Evolutionary conservation across 305 asterid genomes (phyloP).

Genomic region (Fraxinus floribunda): DNA sequence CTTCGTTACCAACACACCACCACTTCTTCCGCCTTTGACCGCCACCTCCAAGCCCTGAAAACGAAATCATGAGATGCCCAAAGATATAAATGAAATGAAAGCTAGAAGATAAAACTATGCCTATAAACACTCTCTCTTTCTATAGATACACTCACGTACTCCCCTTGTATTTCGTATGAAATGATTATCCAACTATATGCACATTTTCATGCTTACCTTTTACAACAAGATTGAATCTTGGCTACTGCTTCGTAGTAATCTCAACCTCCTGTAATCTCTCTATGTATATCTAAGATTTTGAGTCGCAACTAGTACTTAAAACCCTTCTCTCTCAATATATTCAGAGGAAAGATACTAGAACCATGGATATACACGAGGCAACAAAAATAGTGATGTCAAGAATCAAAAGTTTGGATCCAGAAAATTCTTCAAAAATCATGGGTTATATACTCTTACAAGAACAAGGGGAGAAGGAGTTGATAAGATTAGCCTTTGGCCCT

Average conservation of each 20-base stretch:
- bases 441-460: constrained; percentile 83
- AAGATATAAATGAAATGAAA: not conserved
- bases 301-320: not conserved
- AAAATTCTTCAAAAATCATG: constrained; percentile 84
- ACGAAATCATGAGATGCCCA: constrained; percentile 17
- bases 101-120: not conserved
- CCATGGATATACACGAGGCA: constrained; percentile 80
- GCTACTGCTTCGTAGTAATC: constrained; percentile 40
- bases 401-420: constrained; percentile 75
- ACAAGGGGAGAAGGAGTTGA: constrained; percentile 87
- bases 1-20: not conserved
- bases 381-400: constrained; percentile 74
- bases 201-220: constrained; percentile 54
- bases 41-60: constrained; percentile 10
- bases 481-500: constrained; percentile 79
- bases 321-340: not conserved
- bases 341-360: not conserved
- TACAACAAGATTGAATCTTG: constrained; percentile 34
- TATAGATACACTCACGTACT: not conserved
- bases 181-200: constrained; percentile 57
- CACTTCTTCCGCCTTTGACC: not conserved
- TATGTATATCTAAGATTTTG: not conserved
- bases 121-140: not conserved
- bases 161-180: constrained; percentile 21
- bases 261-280: constrained; percentile 7